Evolutionary conservation across 1,139 yeast genomes (phyloP).

Genomic region (Pneumocystis canis): DNA sequence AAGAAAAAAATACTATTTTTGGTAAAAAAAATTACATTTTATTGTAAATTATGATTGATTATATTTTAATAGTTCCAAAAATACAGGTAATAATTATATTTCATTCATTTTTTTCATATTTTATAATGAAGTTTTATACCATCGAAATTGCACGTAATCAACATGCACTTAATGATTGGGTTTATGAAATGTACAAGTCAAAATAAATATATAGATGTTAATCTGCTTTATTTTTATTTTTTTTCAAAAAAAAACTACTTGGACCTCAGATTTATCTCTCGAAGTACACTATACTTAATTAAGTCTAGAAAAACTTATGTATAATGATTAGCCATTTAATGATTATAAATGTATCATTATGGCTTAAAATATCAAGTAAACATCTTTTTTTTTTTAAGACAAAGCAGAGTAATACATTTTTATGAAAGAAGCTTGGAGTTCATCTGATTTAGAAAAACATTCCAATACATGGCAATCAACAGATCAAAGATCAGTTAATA

Average conservation of each 20-base stretch:
- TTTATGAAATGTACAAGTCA: constrained; percentile 23
- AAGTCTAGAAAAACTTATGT: background rate
- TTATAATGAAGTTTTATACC: constrained; percentile 87
- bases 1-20: constrained; percentile 72
- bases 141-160: constrained; percentile 89
- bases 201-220: constrained; percentile 2
- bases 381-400: background rate
- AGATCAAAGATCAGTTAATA: background rate
- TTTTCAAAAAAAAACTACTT: background rate
- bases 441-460: background rate
- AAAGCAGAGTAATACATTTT: background rate
- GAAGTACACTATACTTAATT: background rate
- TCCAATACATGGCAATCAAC: background rate
- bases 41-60: background rate
- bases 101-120: constrained; percentile 19
- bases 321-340: background rate
- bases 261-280: background rate
- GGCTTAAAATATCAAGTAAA: background rate
- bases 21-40: constrained; percentile 25
- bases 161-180: constrained; percentile 87
- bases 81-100: constrained; percentile 13
- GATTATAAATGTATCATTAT: background rate
- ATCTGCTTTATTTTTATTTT: background rate
- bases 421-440: background rate
- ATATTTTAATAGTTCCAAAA: constrained; percentile 15